Evolutionary conservation across 1,284 basidiomycete genomes (phyloP).

Genomic region (Agaricales sp.): DNA sequence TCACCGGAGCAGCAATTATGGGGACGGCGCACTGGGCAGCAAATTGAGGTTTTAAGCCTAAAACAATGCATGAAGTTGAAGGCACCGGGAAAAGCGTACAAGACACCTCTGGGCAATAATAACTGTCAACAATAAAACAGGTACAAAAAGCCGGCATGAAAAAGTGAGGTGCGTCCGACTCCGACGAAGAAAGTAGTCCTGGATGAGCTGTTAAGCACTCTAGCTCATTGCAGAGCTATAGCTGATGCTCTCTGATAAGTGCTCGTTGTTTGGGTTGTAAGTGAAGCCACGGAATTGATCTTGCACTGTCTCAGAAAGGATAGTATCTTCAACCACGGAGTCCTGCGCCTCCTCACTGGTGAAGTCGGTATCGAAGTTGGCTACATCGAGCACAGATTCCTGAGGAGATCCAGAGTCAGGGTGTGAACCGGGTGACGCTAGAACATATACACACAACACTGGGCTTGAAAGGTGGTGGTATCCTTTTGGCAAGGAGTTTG

Average conservation of each 20-base stretch:
- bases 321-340: slow-evolving; percentile 88
- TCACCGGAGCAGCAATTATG: no score
- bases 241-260: slow-evolving; percentile 68
- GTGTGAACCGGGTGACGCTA: neutral
- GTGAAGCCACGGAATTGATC: slow-evolving; percentile 89
- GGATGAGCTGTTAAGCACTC: no score
- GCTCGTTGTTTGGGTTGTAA: slow-evolving; percentile 73
- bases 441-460: slow-evolving; percentile 60
- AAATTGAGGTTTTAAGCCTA: no score
- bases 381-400: slow-evolving; percentile 77
- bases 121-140: no score
- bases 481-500: slow-evolving; percentile 87
- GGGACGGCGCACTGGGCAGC: no score
- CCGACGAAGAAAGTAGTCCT: no score
- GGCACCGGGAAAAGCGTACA: no score
- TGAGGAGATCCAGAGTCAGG: slow-evolving; percentile 15
- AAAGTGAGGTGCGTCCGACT: no score
- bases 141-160: no score
- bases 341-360: slow-evolving; percentile 89
- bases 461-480: slow-evolving; percentile 97
- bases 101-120: no score
- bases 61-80: no score
- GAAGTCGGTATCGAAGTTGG: slow-evolving; percentile 94
- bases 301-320: slow-evolving; percentile 78
- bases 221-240: slow-evolving; percentile 31